phyloP scores from a whole-genome alignment of 257 asterid species.

The Anisodus acutangulus region DNA sequence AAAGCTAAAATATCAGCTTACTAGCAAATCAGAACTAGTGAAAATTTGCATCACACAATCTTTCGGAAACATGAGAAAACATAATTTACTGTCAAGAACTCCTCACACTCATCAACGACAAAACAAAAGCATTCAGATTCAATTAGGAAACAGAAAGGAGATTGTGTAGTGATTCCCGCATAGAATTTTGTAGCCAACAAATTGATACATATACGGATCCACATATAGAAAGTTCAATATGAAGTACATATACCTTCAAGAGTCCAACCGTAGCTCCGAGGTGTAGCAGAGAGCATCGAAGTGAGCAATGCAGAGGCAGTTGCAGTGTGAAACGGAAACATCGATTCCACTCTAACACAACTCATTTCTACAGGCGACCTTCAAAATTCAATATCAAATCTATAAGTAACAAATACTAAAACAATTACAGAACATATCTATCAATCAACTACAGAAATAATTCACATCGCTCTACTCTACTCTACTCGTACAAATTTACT shows the following conservation, averaged over 20 bases:
- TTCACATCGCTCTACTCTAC: no score
- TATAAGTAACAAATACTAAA: not conserved
- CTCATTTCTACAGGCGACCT: constrained; percentile 43
- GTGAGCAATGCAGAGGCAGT: constrained; percentile 42
- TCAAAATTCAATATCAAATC: constrained; percentile 15
- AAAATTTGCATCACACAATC: not conserved
- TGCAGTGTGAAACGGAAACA: constrained; percentile 38
- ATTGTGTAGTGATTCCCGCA: not conserved
- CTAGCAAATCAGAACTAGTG: not conserved
- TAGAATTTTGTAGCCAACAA: not conserved
- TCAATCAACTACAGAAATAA: no score
- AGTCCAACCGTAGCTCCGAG: constrained; percentile 39
- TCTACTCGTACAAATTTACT: no score
- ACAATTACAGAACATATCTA: not conserved
- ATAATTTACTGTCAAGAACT: not conserved
- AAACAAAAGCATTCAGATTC: not conserved
- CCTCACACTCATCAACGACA: not conserved
- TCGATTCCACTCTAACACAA: constrained; percentile 30
- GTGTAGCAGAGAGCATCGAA: constrained; percentile 40
- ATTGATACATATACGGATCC: not conserved
- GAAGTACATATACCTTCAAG: constrained; percentile 32
- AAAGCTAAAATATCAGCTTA: not conserved
- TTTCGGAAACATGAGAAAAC: not conserved
- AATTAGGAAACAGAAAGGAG: not conserved
- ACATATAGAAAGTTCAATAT: not conserved